Base-by-base conservation (phyloP, 139 green algal genomes). In the Coelastrella sp. region DNA sequence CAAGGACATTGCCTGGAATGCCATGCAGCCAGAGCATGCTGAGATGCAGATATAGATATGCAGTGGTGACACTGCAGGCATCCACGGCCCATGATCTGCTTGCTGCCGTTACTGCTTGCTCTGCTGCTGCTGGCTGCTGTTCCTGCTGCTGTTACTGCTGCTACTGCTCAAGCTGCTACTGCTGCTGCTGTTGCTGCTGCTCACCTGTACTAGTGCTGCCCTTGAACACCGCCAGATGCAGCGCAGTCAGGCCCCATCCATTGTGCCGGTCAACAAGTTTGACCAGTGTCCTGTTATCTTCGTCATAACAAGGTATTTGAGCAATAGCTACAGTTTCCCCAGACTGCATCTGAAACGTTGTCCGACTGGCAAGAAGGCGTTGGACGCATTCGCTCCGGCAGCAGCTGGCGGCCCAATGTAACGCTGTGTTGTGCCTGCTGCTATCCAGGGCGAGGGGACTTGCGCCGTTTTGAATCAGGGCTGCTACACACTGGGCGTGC, bases 231-330 rank as follows among this genome's bases (percentile, higher is more conserved):
- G 90, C 90, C 27, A 91, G 87, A 77, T 93, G 90, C 34, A 93
- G 84, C 1, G 90, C 86, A 30, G 84, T 90, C 15, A 91, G 84
- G 21, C 90, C 90, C 88, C 88, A 91, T 48, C 88, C 88, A 64
- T 93, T 93, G 75, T 90, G 88, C 8, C 88, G 57, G 82, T 93
- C 88, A 37, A 93, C 86, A 78, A 91, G 91, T 34, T 87, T 85
- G 48, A 91, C 77, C 23, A 40, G 63, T 0, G 43, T 62, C 21
- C 13, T 45, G 34, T 67, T 86, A 17, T 90, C 90, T 4, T 84
- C 81, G 17, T 91, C 81, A 27, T 50, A 68, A 78, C 87, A 91
- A 19, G 86, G 81, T 15, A 93, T 87, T 19, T 91, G 85, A 11
- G 53, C 75, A 35, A 82, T 68, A n/a, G 27, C 34, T 8, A 81